These are phyloP conservation scores for Gossypium thurberi DNA, from an alignment of 345 rosid species.

Conservation along the genomic window DNA sequence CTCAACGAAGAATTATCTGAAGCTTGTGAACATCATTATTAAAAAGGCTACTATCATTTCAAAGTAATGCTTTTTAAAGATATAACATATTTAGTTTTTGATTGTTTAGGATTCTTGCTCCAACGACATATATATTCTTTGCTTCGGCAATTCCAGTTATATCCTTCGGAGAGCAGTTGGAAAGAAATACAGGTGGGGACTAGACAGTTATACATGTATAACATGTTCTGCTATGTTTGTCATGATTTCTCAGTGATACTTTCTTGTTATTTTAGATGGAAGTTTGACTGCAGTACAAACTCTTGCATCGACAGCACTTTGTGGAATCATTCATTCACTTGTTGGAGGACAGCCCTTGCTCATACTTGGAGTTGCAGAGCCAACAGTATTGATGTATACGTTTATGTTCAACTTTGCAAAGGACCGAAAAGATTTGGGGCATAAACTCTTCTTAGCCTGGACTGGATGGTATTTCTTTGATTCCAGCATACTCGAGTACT, in stretches of 20 bases:
- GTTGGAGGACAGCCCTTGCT: conserved; percentile 79
- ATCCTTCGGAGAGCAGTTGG: conserved; percentile 81
- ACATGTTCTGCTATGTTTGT: conserved; percentile 9
- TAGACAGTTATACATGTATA: not conserved
- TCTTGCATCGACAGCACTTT: conserved; percentile 66
- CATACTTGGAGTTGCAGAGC: conserved; percentile 85
- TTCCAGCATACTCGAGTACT: not conserved
- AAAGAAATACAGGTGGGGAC: conserved; percentile 56
- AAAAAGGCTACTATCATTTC: not conserved
- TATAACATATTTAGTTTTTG: conserved; percentile 8
- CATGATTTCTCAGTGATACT: not conserved
- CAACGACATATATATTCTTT: conserved; percentile 76
- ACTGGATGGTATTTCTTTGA: conserved; percentile 53
- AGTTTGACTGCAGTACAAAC: conserved; percentile 69
- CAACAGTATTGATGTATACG: conserved; percentile 74
- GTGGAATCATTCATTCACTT: conserved; percentile 75
- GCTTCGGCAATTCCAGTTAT: conserved; percentile 87
- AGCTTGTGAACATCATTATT: not conserved
- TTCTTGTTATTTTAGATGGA: conserved; percentile 42
- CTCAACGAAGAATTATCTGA: too few species aligned
- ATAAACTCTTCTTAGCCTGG: conserved; percentile 76
- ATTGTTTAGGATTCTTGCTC: conserved; percentile 57
- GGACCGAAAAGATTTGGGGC: conserved; percentile 51
- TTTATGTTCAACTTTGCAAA: conserved; percentile 69
- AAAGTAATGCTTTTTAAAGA: conserved; percentile 8